Evolutionary conservation across 768 basidiomycete species (phyloP).

Genomic region (Kwoniella botswanensis): DNA sequence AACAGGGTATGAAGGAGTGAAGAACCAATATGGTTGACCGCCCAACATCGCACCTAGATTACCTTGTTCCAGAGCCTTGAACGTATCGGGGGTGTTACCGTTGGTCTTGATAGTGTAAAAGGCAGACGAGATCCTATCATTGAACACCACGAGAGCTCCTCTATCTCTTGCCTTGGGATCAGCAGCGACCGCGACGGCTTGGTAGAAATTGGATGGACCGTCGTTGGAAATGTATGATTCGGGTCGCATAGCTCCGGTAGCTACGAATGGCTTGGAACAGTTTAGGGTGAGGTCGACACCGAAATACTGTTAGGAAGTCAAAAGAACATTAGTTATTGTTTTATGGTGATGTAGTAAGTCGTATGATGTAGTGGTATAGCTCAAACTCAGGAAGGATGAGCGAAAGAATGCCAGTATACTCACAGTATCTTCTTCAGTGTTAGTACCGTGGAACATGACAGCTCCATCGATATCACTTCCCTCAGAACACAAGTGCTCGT

Average conservation of each 20-base stretch:
- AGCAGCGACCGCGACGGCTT: conserved; percentile 48
- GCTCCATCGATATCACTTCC: conserved; percentile 44
- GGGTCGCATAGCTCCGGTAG: conserved; percentile 58
- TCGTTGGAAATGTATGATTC: conserved; percentile 50
- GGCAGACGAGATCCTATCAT: conserved; percentile 56
- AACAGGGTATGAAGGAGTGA: conserved; percentile 40
- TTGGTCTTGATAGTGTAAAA: conserved; percentile 53
- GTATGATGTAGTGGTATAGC: background rate
- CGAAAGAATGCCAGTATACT: background rate
- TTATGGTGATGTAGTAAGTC: too few species aligned
- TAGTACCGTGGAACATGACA: conserved; percentile 45
- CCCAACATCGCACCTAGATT: conserved; percentile 49
- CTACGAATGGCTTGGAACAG: conserved; percentile 52
- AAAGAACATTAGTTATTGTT: background rate
- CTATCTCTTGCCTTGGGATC: conserved; percentile 31
- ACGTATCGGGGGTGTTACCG: conserved; percentile 53
- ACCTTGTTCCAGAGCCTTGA: conserved; percentile 54
- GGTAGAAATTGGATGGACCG: conserved; percentile 50
- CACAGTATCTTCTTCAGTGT: conserved; percentile 55
- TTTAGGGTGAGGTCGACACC: conserved; percentile 53
- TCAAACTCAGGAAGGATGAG: background rate
- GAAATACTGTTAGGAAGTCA: conserved; percentile 3
- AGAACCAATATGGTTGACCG: conserved; percentile 44
- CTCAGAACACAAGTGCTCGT: conserved; percentile 40
- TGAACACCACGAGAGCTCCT: conserved; percentile 54